phyloP scores from a whole-genome alignment of 768 basidiomycete species.

The Mrakia blollopis region DNA sequence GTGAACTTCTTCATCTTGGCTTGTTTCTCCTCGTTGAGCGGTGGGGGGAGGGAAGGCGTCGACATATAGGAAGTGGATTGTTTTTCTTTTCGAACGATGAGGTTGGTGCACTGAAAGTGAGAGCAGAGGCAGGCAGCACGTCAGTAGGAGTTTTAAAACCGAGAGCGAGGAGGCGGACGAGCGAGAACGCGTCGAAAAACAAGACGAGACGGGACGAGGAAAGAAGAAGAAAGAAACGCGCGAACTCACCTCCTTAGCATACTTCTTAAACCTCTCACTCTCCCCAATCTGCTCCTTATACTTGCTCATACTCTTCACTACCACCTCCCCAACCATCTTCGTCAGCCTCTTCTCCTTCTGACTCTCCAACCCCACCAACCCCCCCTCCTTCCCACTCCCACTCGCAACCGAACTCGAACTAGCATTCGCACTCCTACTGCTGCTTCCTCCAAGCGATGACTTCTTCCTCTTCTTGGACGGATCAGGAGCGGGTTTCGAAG shows the following conservation, averaged over 20 bases:
- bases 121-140: no score
- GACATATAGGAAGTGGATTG: conserved; percentile 68
- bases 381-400: conserved; percentile 21
- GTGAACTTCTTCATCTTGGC: conserved; percentile 86
- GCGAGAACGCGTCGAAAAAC: background rate
- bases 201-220: background rate
- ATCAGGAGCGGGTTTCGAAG: background rate
- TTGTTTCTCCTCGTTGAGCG: conserved; percentile 76
- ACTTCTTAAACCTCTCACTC: conserved; percentile 82
- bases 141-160: no score
- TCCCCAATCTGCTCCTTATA: conserved; percentile 60
- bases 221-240: background rate
- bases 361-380: conserved; percentile 24
- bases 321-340: conserved; percentile 79
- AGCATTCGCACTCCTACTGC: conserved; percentile 13
- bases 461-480: conserved; percentile 14
- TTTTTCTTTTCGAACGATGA: conserved; percentile 93
- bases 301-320: conserved; percentile 90
- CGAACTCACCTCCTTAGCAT: conserved; percentile 84
- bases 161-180: no score
- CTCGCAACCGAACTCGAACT: background rate
- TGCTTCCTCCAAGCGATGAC: conserved; percentile 1
- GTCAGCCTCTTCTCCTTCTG: conserved; percentile 67
- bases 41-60: conserved; percentile 62
- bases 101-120: conserved; percentile 62